Evolutionary conservation across 768 basidiomycete species (phyloP).

Genomic region (Tulasnella sp.): DNA sequence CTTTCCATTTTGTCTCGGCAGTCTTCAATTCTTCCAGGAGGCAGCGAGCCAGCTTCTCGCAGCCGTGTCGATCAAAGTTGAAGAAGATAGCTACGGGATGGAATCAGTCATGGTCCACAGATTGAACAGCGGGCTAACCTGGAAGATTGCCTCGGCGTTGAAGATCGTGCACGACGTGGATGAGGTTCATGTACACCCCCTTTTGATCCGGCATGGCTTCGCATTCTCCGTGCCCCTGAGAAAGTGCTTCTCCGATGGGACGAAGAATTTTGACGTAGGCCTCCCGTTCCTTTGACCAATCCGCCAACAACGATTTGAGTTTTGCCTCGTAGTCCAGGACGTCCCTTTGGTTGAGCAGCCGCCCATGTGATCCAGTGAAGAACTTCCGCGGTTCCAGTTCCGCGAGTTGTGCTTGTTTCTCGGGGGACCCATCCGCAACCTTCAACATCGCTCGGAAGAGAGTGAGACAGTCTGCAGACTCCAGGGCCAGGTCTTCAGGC

Average conservation of each 20-base stretch:
- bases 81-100: conserved; percentile 68
- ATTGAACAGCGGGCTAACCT: conserved; percentile 40
- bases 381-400: conserved; percentile 51
- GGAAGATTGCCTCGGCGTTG: conserved; percentile 60
- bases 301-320: conserved; percentile 53
- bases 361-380: conserved; percentile 45
- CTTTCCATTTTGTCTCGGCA: conserved; percentile 58
- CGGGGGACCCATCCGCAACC: not conserved
- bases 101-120: not conserved
- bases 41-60: conserved; percentile 56
- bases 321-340: conserved; percentile 60
- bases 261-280: conserved; percentile 32
- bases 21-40: conserved; percentile 47
- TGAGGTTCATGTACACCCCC: conserved; percentile 47
- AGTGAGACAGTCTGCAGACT: conserved; percentile 59
- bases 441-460: conserved; percentile 54
- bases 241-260: conserved; percentile 35
- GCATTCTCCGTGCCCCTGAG: not conserved
- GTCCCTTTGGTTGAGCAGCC: conserved; percentile 53
- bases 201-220: conserved; percentile 22
- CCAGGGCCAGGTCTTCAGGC: conserved; percentile 66
- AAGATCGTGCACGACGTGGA: conserved; percentile 61
- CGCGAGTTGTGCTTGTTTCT: conserved; percentile 40
- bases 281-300: conserved; percentile 45
- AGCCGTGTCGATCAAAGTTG: conserved; percentile 62